Conservation (phyloP, 768 basidiomycete species). For the Kwoniella europaea region DNA sequence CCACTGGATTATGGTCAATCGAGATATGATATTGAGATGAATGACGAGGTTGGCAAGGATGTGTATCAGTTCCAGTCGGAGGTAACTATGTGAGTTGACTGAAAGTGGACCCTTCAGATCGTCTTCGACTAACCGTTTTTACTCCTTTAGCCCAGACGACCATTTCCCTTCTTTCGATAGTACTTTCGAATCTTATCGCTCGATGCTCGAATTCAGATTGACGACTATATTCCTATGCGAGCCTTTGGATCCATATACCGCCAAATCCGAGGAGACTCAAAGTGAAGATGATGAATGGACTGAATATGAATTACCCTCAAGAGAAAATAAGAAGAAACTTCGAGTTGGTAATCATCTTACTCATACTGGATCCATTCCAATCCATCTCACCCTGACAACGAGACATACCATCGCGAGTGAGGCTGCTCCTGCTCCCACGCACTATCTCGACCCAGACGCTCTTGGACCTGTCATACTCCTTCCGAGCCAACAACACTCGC, state of each 20-base stretch:
- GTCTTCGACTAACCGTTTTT: not conserved
- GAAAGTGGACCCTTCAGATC: too few relatives aligned
- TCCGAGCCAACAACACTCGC: not conserved
- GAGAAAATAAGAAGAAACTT: not conserved
- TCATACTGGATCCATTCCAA: constrained; percentile 2
- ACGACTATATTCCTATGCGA: constrained; percentile 28
- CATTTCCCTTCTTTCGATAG: constrained; percentile 19
- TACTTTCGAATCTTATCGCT: constrained; percentile 23
- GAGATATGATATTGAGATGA: constrained; percentile 21
- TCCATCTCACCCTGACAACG: constrained; percentile 2
- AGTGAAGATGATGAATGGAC: constrained; percentile 22
- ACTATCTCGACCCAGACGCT: constrained; percentile 12
- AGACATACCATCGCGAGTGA: not conserved
- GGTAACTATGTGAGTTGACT: constrained; percentile 18
- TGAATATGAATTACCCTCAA: constrained; percentile 14
- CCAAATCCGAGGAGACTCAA: not conserved
- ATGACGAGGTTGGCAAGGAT: constrained; percentile 6
- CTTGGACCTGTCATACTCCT: constrained; percentile 8
- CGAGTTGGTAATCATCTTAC: not conserved
- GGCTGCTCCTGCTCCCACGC: not conserved
- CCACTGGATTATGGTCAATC: constrained; percentile 6
- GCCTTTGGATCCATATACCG: not conserved
- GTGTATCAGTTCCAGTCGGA: constrained; percentile 13
- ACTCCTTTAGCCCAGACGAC: constrained; percentile 11
- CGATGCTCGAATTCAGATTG: constrained; percentile 14